These are phyloP conservation scores for Cyberlindnera maclurae DNA, from an alignment of 805 yeast genomes.

Conservation along the genomic window DNA sequence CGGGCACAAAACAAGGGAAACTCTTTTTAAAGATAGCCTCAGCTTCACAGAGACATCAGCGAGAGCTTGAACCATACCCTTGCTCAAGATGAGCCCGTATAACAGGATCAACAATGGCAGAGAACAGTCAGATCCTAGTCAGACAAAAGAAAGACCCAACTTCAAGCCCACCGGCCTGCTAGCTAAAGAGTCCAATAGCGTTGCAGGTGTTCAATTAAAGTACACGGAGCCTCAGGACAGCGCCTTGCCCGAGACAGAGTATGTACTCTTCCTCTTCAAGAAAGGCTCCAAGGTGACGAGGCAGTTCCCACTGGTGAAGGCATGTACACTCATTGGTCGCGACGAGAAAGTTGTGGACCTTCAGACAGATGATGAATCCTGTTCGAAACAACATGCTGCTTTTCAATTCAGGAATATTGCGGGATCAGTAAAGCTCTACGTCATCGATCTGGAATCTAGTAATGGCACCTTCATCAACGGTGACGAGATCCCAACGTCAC, in stretches of 20 bases:
- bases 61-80: too few relatives aligned
- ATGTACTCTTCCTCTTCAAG: constrained; percentile 26
- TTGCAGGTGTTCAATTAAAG: constrained; percentile 30
- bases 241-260: constrained; percentile 21
- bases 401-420: constrained; percentile 33
- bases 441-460: constrained; percentile 41
- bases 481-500: constrained; percentile 29
- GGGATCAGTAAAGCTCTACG: constrained; percentile 26
- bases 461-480: constrained; percentile 41
- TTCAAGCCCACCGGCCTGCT: constrained; percentile 37
- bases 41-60: too few relatives aligned
- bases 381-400: constrained; percentile 44
- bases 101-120: background rate
- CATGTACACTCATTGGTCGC: constrained; percentile 31
- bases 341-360: constrained; percentile 31
- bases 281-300: constrained; percentile 20
- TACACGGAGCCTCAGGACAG: constrained; percentile 33
- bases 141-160: constrained; percentile 23
- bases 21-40: too few relatives aligned
- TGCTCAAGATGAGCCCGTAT: background rate
- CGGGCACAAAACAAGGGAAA: too few relatives aligned
- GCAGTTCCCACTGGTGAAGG: constrained; percentile 22
- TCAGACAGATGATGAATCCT: constrained; percentile 27
- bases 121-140: background rate
- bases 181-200: constrained; percentile 32